These are phyloP conservation scores for Dipteronia sinensis DNA, from an alignment of 345 rosid species.

Conservation along the genomic window DNA sequence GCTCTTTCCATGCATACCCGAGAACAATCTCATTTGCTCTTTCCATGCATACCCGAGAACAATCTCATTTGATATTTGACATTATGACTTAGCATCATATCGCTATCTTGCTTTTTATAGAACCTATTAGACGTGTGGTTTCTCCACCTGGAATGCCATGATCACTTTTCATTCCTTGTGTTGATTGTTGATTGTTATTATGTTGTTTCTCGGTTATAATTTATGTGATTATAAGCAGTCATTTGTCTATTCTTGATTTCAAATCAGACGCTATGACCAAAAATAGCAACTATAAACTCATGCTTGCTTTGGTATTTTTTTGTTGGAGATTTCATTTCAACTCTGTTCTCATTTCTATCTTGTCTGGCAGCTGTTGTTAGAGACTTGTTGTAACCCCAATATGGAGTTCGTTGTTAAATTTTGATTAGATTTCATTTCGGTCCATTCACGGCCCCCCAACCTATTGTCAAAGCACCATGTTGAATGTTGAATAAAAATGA, in stretches of 20 bases:
- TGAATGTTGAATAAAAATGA: background rate
- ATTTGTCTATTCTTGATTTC: background rate
- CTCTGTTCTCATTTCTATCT: background rate
- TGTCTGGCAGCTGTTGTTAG: background rate
- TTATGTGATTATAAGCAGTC: background rate
- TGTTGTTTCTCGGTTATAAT: background rate
- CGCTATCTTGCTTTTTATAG: background rate
- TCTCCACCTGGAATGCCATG: background rate
- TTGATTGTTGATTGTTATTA: background rate
- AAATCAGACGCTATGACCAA: background rate
- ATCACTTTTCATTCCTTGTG: background rate
- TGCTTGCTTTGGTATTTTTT: background rate
- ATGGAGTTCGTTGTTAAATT: background rate
- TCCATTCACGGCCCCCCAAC: background rate
- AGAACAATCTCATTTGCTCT: background rate
- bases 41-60: background rate
- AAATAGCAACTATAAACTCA: background rate
- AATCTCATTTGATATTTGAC: background rate
- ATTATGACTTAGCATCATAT: background rate
- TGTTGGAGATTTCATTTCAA: background rate
- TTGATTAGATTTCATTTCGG: background rate
- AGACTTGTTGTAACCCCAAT: background rate
- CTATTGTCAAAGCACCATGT: no score
- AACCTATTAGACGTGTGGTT: constrained; percentile 3
- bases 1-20: background rate